Evolutionary conservation across 495 filamentous ascomycete species (phyloP).

Genomic region (Daldinia childiae): DNA sequence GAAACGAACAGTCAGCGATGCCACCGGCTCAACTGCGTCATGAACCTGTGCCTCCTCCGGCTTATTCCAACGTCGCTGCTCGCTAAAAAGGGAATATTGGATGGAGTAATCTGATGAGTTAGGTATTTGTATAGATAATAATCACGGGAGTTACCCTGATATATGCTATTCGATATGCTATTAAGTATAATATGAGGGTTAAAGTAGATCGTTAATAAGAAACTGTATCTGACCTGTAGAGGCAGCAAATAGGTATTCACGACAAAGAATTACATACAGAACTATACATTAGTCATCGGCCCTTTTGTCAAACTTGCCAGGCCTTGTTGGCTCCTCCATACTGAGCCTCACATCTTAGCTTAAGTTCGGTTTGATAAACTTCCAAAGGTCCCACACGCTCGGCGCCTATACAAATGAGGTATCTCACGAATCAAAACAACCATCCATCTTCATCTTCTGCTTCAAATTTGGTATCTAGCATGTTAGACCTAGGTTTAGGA

Average conservation of each 20-base stretch:
- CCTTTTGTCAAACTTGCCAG: slow-evolving; percentile 26
- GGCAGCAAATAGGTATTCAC: slow-evolving; percentile 39
- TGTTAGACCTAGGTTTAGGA: slow-evolving; percentile 43
- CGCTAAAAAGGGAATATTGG: neutral
- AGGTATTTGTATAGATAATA: neutral
- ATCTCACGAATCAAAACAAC: slow-evolving; percentile 39
- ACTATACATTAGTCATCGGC: slow-evolving; percentile 49
- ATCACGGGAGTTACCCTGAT: neutral
- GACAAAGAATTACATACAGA: slow-evolving; percentile 45
- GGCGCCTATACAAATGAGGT: slow-evolving; percentile 40
- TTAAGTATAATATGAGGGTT: neutral
- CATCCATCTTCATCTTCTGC: slow-evolving; percentile 26
- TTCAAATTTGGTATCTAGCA: slow-evolving; percentile 3
- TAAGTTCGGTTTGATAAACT: slow-evolving; percentile 33
- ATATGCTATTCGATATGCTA: neutral
- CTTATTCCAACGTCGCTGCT: neutral
- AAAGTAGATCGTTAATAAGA: slow-evolving; percentile 9
- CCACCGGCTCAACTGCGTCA: neutral
- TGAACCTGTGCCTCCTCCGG: neutral
- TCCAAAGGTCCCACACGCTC: slow-evolving; percentile 23
- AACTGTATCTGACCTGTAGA: slow-evolving; percentile 6
- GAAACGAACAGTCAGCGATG: neutral
- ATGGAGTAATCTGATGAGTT: neutral
- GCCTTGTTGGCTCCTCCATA: slow-evolving; percentile 22
- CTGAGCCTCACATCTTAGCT: slow-evolving; percentile 19